Base-by-base conservation (phyloP, 192 early-diverging fungal genomes). In the Linnemannia zychae region DNA sequence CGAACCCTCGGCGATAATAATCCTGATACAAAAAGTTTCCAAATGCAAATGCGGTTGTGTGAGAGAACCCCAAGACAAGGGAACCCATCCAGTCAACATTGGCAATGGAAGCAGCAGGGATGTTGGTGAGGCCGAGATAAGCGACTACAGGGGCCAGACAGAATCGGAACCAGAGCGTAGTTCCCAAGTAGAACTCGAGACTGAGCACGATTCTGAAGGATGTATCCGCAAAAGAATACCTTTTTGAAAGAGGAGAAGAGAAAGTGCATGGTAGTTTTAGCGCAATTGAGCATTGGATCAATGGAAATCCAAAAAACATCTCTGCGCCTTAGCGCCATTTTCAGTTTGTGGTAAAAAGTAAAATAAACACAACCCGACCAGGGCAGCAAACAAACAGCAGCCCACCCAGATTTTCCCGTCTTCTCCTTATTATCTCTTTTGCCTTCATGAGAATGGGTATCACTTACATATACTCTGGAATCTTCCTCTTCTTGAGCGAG, bases 11-110 rank as follows among this genome's bases (percentile, higher is more conserved):
- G 22, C 83, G 78, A 17, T 79, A 78, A 33, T 85, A 85, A 52
- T 85, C 83, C 70, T 85, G 83, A 47, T 79, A 85, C 7, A 85
- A 63, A 37, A 85, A 85, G 38, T 85, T 85, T 33, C 78, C 78
- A 50, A 85, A 85, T 15, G 77, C 73, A 71, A 79, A 85, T 33
- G 83, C 83, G 15, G 77, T 79, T 28, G 83, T 85, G 74, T 85
- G 78, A 1, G 83, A 85, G 77, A 85, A 85, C 48, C 83, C 83
- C 6, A 85, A 44, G 60, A 85, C 83, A 40, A 85, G 37, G 4
- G 77, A 66, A 22, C 74, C 83, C 83, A 79, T 85, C 83, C 83
- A 85, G 20, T 34, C 63, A 46, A 85, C 72, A 33, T 78, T 79
- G 12, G 24, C 57, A 12, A 44, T 44, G 72, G 57, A 22, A 4